Evolutionary conservation across 2,329 filamentous ascomycete genomes (phyloP).

Genomic region (Fusarium sarcochroum): DNA sequence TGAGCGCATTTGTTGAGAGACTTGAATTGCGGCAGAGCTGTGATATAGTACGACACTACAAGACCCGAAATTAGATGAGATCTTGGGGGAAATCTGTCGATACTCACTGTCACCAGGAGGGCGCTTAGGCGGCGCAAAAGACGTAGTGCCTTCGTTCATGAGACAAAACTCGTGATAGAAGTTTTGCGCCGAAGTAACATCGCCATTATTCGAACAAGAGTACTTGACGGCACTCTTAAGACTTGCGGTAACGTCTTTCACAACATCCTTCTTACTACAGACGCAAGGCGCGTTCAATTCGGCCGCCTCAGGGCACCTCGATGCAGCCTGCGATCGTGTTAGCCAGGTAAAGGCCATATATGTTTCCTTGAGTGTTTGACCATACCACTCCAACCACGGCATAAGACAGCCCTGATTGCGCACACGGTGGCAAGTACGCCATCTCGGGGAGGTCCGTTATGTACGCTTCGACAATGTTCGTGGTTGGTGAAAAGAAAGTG

Average conservation of each 20-base stretch:
- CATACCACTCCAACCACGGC: slow-evolving; percentile 51
- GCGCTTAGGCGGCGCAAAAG: slow-evolving; percentile 60
- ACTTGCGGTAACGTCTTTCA: slow-evolving; percentile 57
- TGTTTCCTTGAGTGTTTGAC: not conserved
- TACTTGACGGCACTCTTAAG: slow-evolving; percentile 61
- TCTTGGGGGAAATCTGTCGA: fast-evolving
- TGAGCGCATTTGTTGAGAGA: slow-evolving; percentile 62
- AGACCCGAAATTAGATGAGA: not conserved
- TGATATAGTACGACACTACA: slow-evolving; percentile 68
- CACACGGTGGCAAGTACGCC: slow-evolving; percentile 58
- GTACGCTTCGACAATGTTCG: slow-evolving; percentile 60
- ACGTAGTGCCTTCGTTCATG: slow-evolving; percentile 63
- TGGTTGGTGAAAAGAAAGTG: slow-evolving; percentile 59
- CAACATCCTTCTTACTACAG: slow-evolving; percentile 66
- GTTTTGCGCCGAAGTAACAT: slow-evolving; percentile 62
- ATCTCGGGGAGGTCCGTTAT: slow-evolving; percentile 64
- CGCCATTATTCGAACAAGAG: slow-evolving; percentile 62
- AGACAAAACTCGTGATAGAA: slow-evolving; percentile 68
- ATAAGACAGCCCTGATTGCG: slow-evolving; percentile 49
- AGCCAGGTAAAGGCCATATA: not conserved
- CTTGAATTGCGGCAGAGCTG: slow-evolving; percentile 62
- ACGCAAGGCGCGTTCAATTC: slow-evolving; percentile 64
- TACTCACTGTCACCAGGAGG: slow-evolving; percentile 67
- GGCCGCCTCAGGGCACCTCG: slow-evolving; percentile 56
- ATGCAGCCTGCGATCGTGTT: slow-evolving; percentile 25